Conservation (phyloP, 345 rosid species). For the Syzygium aromaticum region DNA sequence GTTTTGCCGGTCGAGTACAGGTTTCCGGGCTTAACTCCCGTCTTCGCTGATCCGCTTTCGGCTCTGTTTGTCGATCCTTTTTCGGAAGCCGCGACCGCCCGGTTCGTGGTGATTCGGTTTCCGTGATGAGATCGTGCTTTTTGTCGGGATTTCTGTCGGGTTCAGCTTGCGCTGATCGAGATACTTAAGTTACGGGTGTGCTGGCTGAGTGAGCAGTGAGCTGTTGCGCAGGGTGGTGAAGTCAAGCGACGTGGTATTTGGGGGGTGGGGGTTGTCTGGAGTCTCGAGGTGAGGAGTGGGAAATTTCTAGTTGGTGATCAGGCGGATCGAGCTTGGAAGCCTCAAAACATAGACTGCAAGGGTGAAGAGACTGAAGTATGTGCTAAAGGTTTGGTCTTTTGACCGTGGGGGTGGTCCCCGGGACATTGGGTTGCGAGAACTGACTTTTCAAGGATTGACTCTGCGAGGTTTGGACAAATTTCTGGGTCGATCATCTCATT, state of each 20-base stretch:
- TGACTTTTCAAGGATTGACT: background rate
- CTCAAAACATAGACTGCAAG: background rate
- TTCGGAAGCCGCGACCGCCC: background rate
- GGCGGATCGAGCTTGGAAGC: background rate
- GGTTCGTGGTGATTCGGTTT: background rate
- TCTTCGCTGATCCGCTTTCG: too few relatives aligned
- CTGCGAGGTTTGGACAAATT: background rate
- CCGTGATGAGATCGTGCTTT: background rate
- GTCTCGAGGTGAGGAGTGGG: background rate
- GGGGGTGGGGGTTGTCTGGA: background rate
- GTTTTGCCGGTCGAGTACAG: background rate
- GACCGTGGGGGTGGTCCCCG: background rate
- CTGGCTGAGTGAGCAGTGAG: background rate
- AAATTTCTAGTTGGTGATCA: background rate
- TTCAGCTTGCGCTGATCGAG: background rate
- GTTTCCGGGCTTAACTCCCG: background rate
- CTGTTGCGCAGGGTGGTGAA: background rate
- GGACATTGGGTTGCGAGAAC: background rate
- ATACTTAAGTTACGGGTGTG: background rate
- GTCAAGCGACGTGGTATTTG: background rate
- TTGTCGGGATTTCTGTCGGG: background rate
- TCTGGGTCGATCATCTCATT: background rate
- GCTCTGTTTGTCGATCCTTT: background rate
- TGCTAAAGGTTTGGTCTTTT: background rate
- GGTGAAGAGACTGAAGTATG: background rate